These are phyloP conservation scores for Trametes sanguinea DNA, from an alignment of 768 basidiomycete species.

Conservation along the genomic window DNA sequence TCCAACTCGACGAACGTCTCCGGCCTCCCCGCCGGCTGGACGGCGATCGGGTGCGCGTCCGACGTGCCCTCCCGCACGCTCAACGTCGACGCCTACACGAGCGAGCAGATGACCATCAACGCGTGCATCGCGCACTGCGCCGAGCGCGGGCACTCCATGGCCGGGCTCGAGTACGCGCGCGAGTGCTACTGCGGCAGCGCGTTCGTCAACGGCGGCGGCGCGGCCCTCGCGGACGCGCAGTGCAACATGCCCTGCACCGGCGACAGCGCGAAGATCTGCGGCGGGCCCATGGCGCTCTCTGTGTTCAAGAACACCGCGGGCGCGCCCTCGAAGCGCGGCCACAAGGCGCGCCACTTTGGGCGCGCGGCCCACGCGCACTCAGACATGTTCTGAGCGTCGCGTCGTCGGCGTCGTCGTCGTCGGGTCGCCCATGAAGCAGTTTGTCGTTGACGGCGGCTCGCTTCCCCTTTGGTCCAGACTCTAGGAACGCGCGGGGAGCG, in stretches of 20 bases:
- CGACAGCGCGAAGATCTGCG: conserved; percentile 14
- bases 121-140: conserved; percentile 20
- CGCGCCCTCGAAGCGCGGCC: neutral
- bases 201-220: conserved; percentile 22
- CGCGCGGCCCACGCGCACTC: conserved; percentile 15
- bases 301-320: conserved; percentile 15
- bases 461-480: neutral
- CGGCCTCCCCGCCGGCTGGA: conserved; percentile 16
- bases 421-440: neutral
- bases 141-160: conserved; percentile 13
- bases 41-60: conserved; percentile 13
- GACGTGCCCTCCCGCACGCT: conserved; percentile 18
- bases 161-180: conserved; percentile 24
- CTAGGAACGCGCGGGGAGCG: conserved; percentile 14
- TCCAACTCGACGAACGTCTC: conserved; percentile 18
- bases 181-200: conserved; percentile 24
- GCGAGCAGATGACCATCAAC: conserved; percentile 18
- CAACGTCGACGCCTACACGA: conserved; percentile 21
- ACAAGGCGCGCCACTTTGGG: conserved; percentile 24
- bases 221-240: conserved; percentile 9
- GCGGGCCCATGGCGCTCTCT: conserved; percentile 20
- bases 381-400: conserved; percentile 12
- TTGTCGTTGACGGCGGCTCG: conserved; percentile 20
- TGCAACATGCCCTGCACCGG: conserved; percentile 22
- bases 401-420: neutral